Evolutionary conservation across 2,329 filamentous ascomycete species (phyloP).

Genomic region (Xylariaceae sp.): DNA sequence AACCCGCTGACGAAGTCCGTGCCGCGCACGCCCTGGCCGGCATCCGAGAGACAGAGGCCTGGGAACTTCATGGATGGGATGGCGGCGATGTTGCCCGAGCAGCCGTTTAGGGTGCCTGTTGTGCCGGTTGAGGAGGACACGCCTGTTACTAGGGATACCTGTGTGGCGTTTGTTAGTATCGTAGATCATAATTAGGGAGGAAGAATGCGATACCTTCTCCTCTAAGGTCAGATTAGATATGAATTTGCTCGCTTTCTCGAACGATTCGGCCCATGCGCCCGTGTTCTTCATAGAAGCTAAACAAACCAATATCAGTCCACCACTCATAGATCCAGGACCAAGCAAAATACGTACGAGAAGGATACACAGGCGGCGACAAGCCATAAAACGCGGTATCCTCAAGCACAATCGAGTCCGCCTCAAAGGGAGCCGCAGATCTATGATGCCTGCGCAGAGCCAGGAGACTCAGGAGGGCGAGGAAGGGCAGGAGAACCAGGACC

Average conservation of each 20-base stretch:
- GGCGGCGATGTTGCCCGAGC: conserved; percentile 41
- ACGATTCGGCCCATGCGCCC: conserved; percentile 63
- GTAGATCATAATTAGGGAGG: not conserved
- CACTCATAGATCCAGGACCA: not conserved
- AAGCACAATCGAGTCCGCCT: not conserved
- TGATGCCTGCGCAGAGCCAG: conserved; percentile 28
- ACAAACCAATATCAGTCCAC: conserved; percentile 6
- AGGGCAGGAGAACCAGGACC: conserved; percentile 30
- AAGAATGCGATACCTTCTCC: conserved; percentile 55
- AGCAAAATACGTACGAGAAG: conserved; percentile 40
- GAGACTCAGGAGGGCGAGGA: conserved; percentile 31
- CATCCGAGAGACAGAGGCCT: conserved; percentile 39
- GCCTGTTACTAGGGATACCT: conserved; percentile 69
- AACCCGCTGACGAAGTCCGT: conserved; percentile 44
- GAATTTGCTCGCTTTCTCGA: conserved; percentile 61
- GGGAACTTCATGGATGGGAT: conserved; percentile 39
- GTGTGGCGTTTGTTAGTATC: not conserved
- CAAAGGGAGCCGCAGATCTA: not conserved
- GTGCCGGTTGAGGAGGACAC: conserved; percentile 45
- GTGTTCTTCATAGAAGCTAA: conserved; percentile 51
- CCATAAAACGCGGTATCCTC: conserved; percentile 46
- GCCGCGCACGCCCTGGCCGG: conserved; percentile 33
- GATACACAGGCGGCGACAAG: conserved; percentile 46
- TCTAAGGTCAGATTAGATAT: conserved; percentile 67
- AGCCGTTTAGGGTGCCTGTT: conserved; percentile 35